Evolutionary conservation across 225 moss, liverwort and hornwort genomes (phyloP), one percentile per base, ranked within the genome.

Genomic region (Pseudisothecium myosuroides): DNA sequence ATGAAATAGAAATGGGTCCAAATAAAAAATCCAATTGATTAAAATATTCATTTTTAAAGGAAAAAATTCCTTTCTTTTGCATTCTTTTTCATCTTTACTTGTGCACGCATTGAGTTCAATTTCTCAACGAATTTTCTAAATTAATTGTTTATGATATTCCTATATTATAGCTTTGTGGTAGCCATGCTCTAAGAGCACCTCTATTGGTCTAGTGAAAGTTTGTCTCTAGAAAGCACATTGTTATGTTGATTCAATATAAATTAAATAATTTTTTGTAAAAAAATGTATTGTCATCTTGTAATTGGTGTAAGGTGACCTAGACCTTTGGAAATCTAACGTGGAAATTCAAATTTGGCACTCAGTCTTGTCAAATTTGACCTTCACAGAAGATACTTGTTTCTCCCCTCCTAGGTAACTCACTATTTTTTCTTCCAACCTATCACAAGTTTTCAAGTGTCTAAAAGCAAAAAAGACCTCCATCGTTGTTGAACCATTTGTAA

Each of bases 301-400:
- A 54, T 77, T 55, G 9, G 1, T 37, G 0, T 4, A 23, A 54
- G 1, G 54, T 77, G 37, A 36, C 0, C 0, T 14, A 14, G 37
- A 9, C 8, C 1, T 54, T 36, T 23, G 0, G 14, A 54, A 37
- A 77, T 37, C 0, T 54, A 0, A 37, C 0, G 0, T 24, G 2
- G 1, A 36, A 54, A 54, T 23, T 76, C 22, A 76, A 36, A 5
- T 76, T 54, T 8, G 10, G 0, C 8, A 36, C 5, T 21, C n/a
- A n/a, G n/a, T 52, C 2, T 76, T 36, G 5, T 5, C 3, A 0
- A 77, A 54, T 54, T 23, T 36, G 23, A 36, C 6, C 5, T 0
- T 23, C 9, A 23, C 2, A 0, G 23, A 36, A 36, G 14, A 9
- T 52, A 76, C 9, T 54, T 54, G 4, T 23, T 52, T 77, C 14